Evolutionary conservation across 2,329 filamentous ascomycete genomes (phyloP).

Genomic region (Epichloe hybrida): DNA sequence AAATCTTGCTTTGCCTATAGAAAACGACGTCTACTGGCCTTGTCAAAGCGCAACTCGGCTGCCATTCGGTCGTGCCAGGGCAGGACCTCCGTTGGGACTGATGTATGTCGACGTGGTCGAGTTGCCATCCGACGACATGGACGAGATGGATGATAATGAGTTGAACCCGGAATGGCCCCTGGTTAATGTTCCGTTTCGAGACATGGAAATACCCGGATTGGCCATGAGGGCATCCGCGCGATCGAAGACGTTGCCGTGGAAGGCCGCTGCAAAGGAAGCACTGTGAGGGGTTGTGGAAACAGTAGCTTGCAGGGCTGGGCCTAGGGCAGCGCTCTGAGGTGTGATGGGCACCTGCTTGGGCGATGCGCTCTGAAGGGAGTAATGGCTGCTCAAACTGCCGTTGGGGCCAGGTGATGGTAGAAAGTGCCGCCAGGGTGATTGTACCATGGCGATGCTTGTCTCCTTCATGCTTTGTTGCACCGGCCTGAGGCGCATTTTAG

Average conservation of each 20-base stretch:
- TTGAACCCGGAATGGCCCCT: constrained; percentile 26
- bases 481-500: constrained; percentile 60
- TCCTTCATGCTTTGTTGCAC: constrained; percentile 76
- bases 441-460: constrained; percentile 55
- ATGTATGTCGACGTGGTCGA: constrained; percentile 17
- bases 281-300: constrained; percentile 59
- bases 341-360: constrained; percentile 52
- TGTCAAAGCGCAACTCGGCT: constrained; percentile 23
- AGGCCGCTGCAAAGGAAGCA: constrained; percentile 39
- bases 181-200: constrained; percentile 34
- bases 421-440: constrained; percentile 42
- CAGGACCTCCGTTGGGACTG: constrained; percentile 19
- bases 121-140: constrained; percentile 27
- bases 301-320: constrained; percentile 80
- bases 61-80: constrained; percentile 22
- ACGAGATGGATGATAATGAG: constrained; percentile 27
- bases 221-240: constrained; percentile 44
- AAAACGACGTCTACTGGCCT: background rate
- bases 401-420: constrained; percentile 10
- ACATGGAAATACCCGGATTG: constrained; percentile 44
- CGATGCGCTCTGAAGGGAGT: constrained; percentile 15
- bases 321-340: constrained; percentile 76
- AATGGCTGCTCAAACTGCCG: constrained; percentile 10
- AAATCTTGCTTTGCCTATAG: background rate
- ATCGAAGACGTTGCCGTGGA: constrained; percentile 46